Evolutionary conservation across 2,329 filamentous ascomycete genomes (phyloP).

Genomic region (Fusarium succisae): DNA sequence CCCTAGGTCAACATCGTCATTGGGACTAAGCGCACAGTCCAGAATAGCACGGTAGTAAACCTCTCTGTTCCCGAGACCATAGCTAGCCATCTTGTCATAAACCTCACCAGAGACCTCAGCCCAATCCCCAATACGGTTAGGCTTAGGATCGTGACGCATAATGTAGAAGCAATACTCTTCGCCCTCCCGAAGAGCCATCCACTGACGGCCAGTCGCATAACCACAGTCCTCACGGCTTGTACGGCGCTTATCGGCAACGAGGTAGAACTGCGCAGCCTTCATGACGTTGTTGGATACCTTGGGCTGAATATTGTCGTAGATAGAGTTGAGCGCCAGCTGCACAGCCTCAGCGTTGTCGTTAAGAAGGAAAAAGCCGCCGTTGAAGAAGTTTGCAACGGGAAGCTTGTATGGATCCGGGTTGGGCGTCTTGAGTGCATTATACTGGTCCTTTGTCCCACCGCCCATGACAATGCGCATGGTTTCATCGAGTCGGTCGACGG

Average conservation of each 20-base stretch:
- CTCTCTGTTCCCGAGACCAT: constrained; percentile 16
- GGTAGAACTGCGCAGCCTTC: constrained; percentile 15
- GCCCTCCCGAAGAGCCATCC: constrained; percentile 12
- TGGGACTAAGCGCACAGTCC: constrained; percentile 5
- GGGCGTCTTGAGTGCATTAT: background rate
- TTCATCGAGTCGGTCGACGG: background rate
- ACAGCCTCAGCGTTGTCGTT: constrained; percentile 14
- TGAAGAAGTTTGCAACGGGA: constrained; percentile 24
- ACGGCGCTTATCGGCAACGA: constrained; percentile 22
- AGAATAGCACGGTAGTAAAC: constrained; percentile 16
- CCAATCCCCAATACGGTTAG: background rate
- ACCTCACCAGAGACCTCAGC: constrained; percentile 5
- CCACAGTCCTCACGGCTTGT: constrained; percentile 12
- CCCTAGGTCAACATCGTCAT: background rate
- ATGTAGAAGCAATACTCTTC: constrained; percentile 34
- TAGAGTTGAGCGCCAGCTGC: background rate
- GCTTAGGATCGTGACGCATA: background rate
- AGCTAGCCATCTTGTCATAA: constrained; percentile 26
- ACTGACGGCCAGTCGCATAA: constrained; percentile 18
- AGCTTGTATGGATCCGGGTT: constrained; percentile 12
- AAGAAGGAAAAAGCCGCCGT: constrained; percentile 17
- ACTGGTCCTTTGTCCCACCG: background rate
- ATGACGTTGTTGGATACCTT: constrained; percentile 36
- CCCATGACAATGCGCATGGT: background rate
- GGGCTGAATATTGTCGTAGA: constrained; percentile 18